These are phyloP conservation scores for Apophysomyces variabilis DNA, from an alignment of 371 early-diverging fungal genomes.

Conservation along the genomic window DNA sequence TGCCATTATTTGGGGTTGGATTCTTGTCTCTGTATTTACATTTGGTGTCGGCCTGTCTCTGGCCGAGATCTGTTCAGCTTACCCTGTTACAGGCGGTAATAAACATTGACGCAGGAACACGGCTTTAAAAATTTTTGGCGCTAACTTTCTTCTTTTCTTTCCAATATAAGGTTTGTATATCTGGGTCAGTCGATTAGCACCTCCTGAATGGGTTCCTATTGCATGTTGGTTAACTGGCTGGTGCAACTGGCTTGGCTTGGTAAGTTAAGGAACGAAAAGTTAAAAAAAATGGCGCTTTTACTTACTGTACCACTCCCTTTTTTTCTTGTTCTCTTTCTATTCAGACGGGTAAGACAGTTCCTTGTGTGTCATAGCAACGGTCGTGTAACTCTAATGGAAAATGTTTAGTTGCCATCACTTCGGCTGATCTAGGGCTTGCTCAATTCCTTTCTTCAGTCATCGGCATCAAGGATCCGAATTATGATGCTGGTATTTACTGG, in stretches of 20 bases:
- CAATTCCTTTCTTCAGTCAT: slow-evolving; percentile 54
- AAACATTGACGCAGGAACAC: slow-evolving; percentile 30
- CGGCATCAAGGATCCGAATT: slow-evolving; percentile 37
- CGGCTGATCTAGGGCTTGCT: slow-evolving; percentile 57
- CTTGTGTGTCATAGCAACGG: too few species aligned
- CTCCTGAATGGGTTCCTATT: slow-evolving; percentile 54
- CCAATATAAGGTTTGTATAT: slow-evolving; percentile 35
- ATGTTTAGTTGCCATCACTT: slow-evolving; percentile 45
- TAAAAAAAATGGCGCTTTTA: too few species aligned
- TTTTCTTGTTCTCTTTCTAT: neutral
- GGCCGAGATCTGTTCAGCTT: slow-evolving; percentile 76
- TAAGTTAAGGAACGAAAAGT: slow-evolving; percentile 8
- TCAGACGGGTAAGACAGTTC: too few species aligned
- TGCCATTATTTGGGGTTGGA: slow-evolving; percentile 73
- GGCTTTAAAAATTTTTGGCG: neutral
- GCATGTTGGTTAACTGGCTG: slow-evolving; percentile 58
- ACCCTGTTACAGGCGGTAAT: slow-evolving; percentile 65
- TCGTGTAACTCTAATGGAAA: too few species aligned
- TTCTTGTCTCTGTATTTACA: slow-evolving; percentile 62
- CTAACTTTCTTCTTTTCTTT: neutral
- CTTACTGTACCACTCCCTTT: neutral
- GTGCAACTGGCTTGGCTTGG: slow-evolving; percentile 61
- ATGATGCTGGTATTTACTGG: slow-evolving; percentile 45
- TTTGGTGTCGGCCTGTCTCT: slow-evolving; percentile 65
- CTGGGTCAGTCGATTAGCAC: slow-evolving; percentile 62